Percentiles rank a stretch among this genome's conserved stretches.
These are phyloP conservation scores for Cymodocea nodosa DNA, from an alignment of 116 monocot species.

Conservation along the genomic window DNA sequence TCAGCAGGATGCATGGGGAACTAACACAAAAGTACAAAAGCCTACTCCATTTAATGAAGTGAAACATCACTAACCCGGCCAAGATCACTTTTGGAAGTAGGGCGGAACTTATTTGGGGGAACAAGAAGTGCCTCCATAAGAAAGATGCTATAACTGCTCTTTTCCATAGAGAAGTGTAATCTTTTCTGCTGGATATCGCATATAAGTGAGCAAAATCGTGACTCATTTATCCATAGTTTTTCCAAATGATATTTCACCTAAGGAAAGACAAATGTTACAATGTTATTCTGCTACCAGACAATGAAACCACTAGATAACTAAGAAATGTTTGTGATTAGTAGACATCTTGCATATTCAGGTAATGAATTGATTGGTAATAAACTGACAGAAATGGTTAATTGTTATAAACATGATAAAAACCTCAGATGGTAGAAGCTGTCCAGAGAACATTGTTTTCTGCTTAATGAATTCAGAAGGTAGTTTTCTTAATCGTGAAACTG, in stretches of 20 bases:
- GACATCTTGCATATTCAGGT: too few species aligned
- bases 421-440: constrained; percentile 12
- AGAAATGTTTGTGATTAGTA: too few species aligned
- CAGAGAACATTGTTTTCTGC: constrained; percentile 6
- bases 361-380: neutral
- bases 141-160: constrained; percentile 47
- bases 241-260: constrained; percentile 21
- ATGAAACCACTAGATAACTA: neutral
- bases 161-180: constrained; percentile 6
- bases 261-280: neutral
- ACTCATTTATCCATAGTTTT: constrained; percentile 62
- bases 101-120: constrained; percentile 79
- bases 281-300: neutral
- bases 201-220: constrained; percentile 47
- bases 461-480: constrained; percentile 5
- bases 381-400: neutral
- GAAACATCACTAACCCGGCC: constrained; percentile 5
- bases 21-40: neutral
- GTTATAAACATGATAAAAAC: constrained; percentile 1
- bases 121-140: constrained; percentile 72
- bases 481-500: neutral
- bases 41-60: neutral
- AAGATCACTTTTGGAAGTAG: constrained; percentile 23
- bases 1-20: too few species aligned
- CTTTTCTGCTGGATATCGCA: constrained; percentile 48